Evolutionary conservation across 192 early-diverging fungal genomes (phyloP).

Genomic region (Backusella macrospora): DNA sequence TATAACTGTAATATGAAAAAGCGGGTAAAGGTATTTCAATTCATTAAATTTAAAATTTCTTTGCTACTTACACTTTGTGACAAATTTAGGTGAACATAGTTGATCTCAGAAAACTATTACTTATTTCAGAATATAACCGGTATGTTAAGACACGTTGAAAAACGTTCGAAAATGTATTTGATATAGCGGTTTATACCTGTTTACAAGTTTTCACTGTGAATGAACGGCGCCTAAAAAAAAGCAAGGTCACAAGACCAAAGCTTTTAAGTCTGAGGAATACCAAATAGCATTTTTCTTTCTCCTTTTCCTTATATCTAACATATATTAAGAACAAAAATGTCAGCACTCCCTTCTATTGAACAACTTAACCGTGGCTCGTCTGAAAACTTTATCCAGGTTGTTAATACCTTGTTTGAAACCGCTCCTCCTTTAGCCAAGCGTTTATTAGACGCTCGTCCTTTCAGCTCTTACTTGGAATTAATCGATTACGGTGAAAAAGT

Average conservation of each 20-base stretch:
- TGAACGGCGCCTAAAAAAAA: not conserved
- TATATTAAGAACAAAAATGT: slow-evolving; percentile 22
- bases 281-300: not conserved
- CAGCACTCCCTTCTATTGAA: slow-evolving; percentile 64
- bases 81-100: no score
- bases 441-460: slow-evolving; percentile 74
- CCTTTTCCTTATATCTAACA: slow-evolving; percentile 26
- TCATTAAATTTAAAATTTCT: no score
- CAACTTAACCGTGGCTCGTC: slow-evolving; percentile 62
- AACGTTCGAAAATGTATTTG: no score
- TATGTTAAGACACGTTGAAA: no score
- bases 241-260: not conserved
- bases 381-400: slow-evolving; percentile 55
- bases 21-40: no score
- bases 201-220: no score
- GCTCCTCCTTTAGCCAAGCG: slow-evolving; percentile 78
- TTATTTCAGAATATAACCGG: no score
- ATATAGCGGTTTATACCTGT: no score
- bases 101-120: no score
- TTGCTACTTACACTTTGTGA: no score
- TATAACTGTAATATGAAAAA: no score
- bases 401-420: slow-evolving; percentile 83
- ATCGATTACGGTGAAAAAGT: slow-evolving; percentile 59
- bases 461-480: slow-evolving; percentile 64
- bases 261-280: slow-evolving; percentile 2